Base-by-base conservation (phyloP, 108 stramenopile genomes). In the Pseudonitzschia multistriata region DNA sequence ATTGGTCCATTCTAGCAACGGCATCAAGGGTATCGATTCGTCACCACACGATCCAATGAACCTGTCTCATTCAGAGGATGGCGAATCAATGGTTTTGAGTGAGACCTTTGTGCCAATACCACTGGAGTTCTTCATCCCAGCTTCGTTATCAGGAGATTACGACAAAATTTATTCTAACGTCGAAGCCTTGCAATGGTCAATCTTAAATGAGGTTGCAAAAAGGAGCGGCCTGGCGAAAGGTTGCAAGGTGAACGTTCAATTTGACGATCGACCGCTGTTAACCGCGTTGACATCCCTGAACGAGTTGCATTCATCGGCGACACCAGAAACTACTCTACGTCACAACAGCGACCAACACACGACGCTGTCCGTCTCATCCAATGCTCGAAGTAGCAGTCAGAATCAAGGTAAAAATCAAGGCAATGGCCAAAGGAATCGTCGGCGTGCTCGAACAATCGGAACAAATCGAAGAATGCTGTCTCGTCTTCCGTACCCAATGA, bases 101-200 rank as follows among this genome's bases (percentile, higher is more conserved):
- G 29, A 59, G n/a, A 33, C 35, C 17, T 5, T 10, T 33, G 57
- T 59, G 29, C 28, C 31, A 35, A 33, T 59, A 19, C n/a, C 31
- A 30, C 57, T 59, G n/a, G 57, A 59, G 17, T 59, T 59, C 8
- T 13, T 34, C 19, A 33, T 59, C n/a, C 57, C 57, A 33, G 29
- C 31, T 19, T 30, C 29, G 3, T 14, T 21, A 6, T 11, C 57
- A 34, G 31, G n/a, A n/a, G 6, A 30, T 3, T 33, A 59, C 17
- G 2, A 59, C 35, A 21, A 33, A 15, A 29, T 59, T 29, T 3
- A n/a, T 19, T 0, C 31, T 0, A 59, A 59, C 29, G 13, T 59
- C n/a, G 57, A 59, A 59, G 57, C 34, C n/a, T 14, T 59, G 0
- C 57, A 59, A 59, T 59, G 57, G 57, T 59, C 57, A 3, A 30